Evolutionary conservation across 2,329 filamentous ascomycete species (phyloP).

Genomic region (Penicillium polonicum): DNA sequence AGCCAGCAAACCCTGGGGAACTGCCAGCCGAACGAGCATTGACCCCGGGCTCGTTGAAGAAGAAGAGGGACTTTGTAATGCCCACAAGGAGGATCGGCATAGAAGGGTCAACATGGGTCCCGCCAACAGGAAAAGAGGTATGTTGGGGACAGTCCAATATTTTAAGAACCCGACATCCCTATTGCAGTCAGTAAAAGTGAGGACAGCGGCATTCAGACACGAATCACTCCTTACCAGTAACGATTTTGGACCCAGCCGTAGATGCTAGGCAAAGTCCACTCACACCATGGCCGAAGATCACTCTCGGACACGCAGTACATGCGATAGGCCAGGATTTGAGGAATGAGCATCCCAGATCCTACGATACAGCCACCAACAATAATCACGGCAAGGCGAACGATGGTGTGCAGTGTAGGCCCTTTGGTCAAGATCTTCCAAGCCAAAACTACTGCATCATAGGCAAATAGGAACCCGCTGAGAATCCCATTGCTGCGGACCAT

Average conservation of each 20-base stretch:
- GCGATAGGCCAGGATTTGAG: slow-evolving; percentile 72
- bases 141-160: slow-evolving; percentile 86
- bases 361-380: slow-evolving; percentile 67
- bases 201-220: not conserved
- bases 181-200: slow-evolving; percentile 1
- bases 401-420: slow-evolving; percentile 36
- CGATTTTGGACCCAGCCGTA: slow-evolving; percentile 84
- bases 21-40: slow-evolving; percentile 59
- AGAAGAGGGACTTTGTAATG: slow-evolving; percentile 36
- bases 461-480: slow-evolving; percentile 74
- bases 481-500: slow-evolving; percentile 82
- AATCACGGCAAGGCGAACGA: slow-evolving; percentile 58
- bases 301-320: slow-evolving; percentile 60
- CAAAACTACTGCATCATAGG: slow-evolving; percentile 56
- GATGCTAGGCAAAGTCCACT: slow-evolving; percentile 71
- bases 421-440: slow-evolving; percentile 44
- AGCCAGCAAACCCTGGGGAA: slow-evolving; percentile 71
- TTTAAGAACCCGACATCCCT: slow-evolving; percentile 85
- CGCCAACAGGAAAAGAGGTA: slow-evolving; percentile 84
- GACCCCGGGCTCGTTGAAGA: slow-evolving; percentile 24
- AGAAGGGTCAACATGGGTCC: slow-evolving; percentile 72
- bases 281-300: slow-evolving; percentile 70
- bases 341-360: slow-evolving; percentile 64
- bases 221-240: slow-evolving; percentile 70
- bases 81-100: slow-evolving; percentile 58